phyloP scores from a whole-genome alignment of 1,284 basidiomycete genomes.

The Cystobasidium pallidum region DNA sequence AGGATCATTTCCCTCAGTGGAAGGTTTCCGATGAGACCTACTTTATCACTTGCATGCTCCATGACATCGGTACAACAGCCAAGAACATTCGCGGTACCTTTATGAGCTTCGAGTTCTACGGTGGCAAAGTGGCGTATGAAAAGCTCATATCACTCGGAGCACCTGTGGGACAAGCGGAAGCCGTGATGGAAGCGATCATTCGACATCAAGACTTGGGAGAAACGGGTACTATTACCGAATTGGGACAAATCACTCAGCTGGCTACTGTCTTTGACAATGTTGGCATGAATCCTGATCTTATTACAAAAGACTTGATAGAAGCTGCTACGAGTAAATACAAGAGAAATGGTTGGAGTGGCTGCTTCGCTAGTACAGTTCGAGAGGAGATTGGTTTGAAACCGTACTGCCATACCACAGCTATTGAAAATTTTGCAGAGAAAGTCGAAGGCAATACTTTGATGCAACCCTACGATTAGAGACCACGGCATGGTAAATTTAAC shows the following conservation, averaged over 20 bases:
- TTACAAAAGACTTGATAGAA: constrained; percentile 45
- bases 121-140: constrained; percentile 53
- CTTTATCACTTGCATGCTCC: constrained; percentile 63
- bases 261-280: constrained; percentile 60
- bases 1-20: constrained; percentile 27
- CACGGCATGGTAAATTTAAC: background rate
- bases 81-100: constrained; percentile 58
- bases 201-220: constrained; percentile 67
- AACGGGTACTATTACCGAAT: constrained; percentile 64
- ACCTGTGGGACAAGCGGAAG: constrained; percentile 63
- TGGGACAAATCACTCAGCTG: constrained; percentile 64
- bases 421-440: constrained; percentile 28
- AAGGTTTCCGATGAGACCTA: constrained; percentile 59
- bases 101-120: constrained; percentile 64
- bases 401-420: constrained; percentile 48
- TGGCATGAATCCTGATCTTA: constrained; percentile 35
- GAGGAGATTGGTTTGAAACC: constrained; percentile 48
- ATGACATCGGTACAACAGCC: constrained; percentile 61
- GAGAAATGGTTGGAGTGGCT: constrained; percentile 49
- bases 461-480: constrained; percentile 17
- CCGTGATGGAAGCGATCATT: constrained; percentile 65
- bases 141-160: constrained; percentile 59
- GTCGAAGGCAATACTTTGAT: constrained; percentile 28
- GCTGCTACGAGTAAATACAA: constrained; percentile 45
- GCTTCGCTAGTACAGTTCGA: constrained; percentile 49